Conservation (phyloP, 768 basidiomycete genomes). For the Pleurotus salmoneostramineus region DNA sequence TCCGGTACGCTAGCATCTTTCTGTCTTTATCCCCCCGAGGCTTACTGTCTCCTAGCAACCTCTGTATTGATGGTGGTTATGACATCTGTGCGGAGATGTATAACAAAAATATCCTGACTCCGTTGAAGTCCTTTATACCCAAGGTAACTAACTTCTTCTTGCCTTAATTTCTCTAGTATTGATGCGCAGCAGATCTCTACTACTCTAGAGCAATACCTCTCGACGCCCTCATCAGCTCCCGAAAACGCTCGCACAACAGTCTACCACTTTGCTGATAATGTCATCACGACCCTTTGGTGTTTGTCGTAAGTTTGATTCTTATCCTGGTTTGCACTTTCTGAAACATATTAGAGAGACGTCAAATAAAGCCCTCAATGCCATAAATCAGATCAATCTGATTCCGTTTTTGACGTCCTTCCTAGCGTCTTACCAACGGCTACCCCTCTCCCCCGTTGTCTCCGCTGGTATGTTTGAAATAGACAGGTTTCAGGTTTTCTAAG, state of each 20-base stretch:
- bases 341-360: constrained; percentile 73
- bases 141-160: constrained; percentile 46
- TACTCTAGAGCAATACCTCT: constrained; percentile 64
- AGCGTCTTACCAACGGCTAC: constrained; percentile 61
- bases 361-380: constrained; percentile 84
- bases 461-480: constrained; percentile 52
- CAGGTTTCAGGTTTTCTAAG: background rate
- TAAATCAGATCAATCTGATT: constrained; percentile 74
- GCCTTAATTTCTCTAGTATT: background rate
- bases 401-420: constrained; percentile 93
- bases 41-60: constrained; percentile 52
- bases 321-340: constrained; percentile 9
- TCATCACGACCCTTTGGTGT: constrained; percentile 92
- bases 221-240: constrained; percentile 54
- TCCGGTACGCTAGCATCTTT: constrained; percentile 53
- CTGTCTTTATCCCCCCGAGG: constrained; percentile 4
- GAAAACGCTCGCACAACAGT: constrained; percentile 73
- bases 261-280: constrained; percentile 87
- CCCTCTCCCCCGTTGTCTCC: constrained; percentile 68
- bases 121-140: constrained; percentile 70
- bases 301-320: constrained; percentile 68
- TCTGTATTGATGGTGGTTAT: constrained; percentile 93
- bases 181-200: constrained; percentile 57
- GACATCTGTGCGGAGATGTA: constrained; percentile 97
- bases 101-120: constrained; percentile 88